Conservation (phyloP, 768 basidiomycete species). For the Auricularia heimuer region DNA sequence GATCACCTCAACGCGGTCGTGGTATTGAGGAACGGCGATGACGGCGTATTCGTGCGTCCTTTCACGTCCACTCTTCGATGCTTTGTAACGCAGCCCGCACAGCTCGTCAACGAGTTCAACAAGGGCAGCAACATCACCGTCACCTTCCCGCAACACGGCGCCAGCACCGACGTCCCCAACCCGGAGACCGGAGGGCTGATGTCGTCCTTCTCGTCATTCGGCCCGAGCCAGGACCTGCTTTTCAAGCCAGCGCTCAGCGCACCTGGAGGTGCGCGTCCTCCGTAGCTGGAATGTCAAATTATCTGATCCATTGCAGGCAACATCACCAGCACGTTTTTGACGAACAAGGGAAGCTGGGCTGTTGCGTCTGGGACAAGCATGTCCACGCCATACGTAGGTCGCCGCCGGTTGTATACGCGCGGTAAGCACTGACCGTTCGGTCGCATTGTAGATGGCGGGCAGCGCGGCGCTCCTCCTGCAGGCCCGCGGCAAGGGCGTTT, state of each 20-base stretch:
- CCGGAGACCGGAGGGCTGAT: background rate
- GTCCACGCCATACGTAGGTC: slow-evolving; percentile 28
- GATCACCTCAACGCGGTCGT: background rate
- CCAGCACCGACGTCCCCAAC: background rate
- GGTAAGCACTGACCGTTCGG: too few relatives aligned
- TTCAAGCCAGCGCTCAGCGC: background rate
- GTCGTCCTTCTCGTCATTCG: background rate
- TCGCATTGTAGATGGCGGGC: slow-evolving; percentile 21
- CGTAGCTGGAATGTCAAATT: background rate
- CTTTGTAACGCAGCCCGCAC: too few relatives aligned
- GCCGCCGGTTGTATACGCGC: background rate
- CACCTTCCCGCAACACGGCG: background rate
- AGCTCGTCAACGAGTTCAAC: background rate
- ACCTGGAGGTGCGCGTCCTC: background rate
- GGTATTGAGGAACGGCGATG: background rate
- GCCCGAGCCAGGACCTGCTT: background rate
- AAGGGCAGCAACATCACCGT: background rate
- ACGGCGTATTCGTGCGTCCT: background rate
- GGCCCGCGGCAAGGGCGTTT: slow-evolving; percentile 29
- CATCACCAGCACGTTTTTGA: too few relatives aligned
- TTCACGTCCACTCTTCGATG: background rate
- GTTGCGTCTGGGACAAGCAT: slow-evolving; percentile 23
- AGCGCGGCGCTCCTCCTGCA: slow-evolving; percentile 33
- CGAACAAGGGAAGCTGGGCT: too few relatives aligned
- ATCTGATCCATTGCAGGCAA: too few relatives aligned